Conservation (phyloP, 805 yeast genomes). For the Teunomyces tritomae region DNA sequence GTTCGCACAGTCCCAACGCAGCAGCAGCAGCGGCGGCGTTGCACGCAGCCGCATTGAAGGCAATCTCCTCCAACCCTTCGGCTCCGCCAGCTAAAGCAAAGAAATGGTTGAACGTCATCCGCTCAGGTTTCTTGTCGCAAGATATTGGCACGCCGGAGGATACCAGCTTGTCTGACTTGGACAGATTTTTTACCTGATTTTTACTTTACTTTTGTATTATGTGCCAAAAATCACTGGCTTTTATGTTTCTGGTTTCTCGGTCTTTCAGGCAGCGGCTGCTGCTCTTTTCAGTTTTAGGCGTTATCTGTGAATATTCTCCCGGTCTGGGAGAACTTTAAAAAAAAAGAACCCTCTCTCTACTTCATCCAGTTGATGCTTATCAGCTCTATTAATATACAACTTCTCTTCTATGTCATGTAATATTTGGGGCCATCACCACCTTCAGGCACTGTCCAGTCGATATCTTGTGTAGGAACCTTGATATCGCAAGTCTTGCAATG, state of each 20-base stretch:
- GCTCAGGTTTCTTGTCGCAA: conserved; percentile 74
- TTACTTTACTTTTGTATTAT: background rate
- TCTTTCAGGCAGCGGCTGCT: background rate
- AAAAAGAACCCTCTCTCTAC: background rate
- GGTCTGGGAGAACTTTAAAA: background rate
- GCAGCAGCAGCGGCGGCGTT: conserved; percentile 76
- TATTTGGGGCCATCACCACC: conserved; percentile 99
- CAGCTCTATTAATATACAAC: background rate
- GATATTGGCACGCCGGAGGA: conserved; percentile 81
- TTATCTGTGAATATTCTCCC: conserved; percentile 1
- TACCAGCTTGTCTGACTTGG: conserved; percentile 64
- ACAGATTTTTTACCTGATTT: conserved; percentile 33
- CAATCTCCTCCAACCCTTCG: conserved; percentile 30
- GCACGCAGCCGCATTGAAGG: conserved; percentile 62
- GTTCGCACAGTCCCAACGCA: conserved; percentile 57
- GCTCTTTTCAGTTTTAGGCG: background rate
- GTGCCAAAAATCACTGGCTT: background rate
- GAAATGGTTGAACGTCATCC: conserved; percentile 70
- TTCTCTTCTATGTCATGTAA: conserved; percentile 56
- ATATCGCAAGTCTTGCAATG: conserved; percentile 99
- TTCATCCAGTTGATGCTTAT: background rate
- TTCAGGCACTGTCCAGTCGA: conserved; percentile 96
- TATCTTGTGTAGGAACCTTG: conserved; percentile 92
- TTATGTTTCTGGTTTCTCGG: background rate
- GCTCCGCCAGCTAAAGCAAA: conserved; percentile 21